Evolutionary conservation across 805 yeast genomes (phyloP).

Genomic region (Aciculoconidium aculeatum): DNA sequence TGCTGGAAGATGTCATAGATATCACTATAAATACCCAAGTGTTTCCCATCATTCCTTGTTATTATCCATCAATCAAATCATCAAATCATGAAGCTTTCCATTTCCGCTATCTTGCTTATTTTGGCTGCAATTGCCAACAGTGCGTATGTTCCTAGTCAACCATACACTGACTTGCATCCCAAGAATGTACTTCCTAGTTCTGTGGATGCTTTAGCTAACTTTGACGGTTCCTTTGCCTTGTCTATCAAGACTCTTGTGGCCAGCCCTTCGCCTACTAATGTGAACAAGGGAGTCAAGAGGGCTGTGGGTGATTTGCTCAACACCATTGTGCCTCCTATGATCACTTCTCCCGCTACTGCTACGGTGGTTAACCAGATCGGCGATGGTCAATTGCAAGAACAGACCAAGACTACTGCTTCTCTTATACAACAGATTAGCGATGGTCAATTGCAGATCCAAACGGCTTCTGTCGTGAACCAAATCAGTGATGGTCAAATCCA

Average conservation of each 20-base stretch:
- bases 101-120: constrained; percentile 4
- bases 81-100: constrained; percentile 6
- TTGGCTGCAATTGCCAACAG: constrained; percentile 13
- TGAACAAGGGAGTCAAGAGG: no score
- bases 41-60: no score
- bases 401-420: constrained; percentile 23
- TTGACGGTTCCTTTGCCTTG: constrained; percentile 27
- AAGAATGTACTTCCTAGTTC: constrained; percentile 16
- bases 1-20: no score
- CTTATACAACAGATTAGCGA: constrained; percentile 19
- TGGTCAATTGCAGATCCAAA: constrained; percentile 23
- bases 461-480: constrained; percentile 31
- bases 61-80: constrained; percentile 1
- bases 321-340: no score
- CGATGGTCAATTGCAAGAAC: constrained; percentile 45
- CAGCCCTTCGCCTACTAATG: no score
- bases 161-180: constrained; percentile 29
- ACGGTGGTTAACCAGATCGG: constrained; percentile 42
- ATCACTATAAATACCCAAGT: no score
- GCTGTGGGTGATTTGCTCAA: no score
- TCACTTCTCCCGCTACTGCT: constrained; percentile 2
- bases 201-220: constrained; percentile 20
- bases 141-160: constrained; percentile 22
- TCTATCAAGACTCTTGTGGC: constrained; percentile 21
- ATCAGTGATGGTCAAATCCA: constrained; percentile 46